Conservation (phyloP, 192 early-diverging fungal species). For the Thamnidium elegans region DNA sequence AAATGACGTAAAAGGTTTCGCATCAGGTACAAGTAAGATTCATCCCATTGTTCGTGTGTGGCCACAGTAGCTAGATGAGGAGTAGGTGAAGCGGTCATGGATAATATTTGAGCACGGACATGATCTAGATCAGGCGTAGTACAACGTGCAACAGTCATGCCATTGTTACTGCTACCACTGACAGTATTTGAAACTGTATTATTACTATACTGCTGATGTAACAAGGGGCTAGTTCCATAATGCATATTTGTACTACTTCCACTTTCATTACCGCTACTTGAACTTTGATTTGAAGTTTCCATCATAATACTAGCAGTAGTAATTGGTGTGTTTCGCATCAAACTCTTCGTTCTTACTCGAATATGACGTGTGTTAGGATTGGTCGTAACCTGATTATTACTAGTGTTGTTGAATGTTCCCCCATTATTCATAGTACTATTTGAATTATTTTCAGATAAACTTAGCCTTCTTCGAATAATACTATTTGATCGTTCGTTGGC, state of each 20-base stretch:
- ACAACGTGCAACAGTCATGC: background rate
- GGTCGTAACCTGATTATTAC: no score
- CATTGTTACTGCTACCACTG: no score
- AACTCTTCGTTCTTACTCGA: slow-evolving; percentile 21
- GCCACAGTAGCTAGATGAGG: slow-evolving; percentile 27
- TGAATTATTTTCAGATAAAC: slow-evolving; percentile 23
- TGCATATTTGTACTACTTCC: background rate
- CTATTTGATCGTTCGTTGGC: slow-evolving; percentile 41
- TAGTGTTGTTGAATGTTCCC: no score
- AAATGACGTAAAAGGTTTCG: slow-evolving; percentile 67
- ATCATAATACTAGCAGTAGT: slow-evolving; percentile 10
- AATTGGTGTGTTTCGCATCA: slow-evolving; percentile 28
- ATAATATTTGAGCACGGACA: background rate
- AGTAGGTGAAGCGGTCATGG: slow-evolving; percentile 3
- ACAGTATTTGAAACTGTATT: no score
- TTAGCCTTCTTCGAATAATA: slow-evolving; percentile 48
- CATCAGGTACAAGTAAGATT: slow-evolving; percentile 63
- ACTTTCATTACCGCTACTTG: background rate
- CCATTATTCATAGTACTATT: background rate
- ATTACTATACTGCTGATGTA: background rate
- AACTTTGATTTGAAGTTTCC: background rate
- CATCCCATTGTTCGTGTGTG: slow-evolving; percentile 49
- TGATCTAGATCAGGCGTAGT: slow-evolving; percentile 10
- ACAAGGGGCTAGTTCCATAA: background rate
- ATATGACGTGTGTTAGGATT: slow-evolving; percentile 1